A percentile compares a stretch with the other conserved stretches of the same genome.
Conservation (phyloP, 73 alveolate genomes). For the Paramecium pentaurelia region DNA sequence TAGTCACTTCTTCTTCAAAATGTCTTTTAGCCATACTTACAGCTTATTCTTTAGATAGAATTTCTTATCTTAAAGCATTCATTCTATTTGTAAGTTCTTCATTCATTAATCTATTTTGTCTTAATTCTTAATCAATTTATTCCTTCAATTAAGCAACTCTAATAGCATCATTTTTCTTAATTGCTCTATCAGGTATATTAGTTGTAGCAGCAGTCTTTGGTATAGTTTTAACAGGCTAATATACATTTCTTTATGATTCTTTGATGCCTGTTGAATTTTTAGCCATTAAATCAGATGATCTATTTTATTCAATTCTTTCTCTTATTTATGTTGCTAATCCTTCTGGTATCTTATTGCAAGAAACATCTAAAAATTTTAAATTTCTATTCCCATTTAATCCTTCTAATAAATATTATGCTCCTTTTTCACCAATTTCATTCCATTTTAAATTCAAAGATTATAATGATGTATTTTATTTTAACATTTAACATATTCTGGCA, state of each 20-base stretch:
- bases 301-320: slow-evolving; percentile 16
- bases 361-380: slow-evolving; percentile 43
- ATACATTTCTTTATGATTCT: not conserved
- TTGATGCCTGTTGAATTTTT: not conserved
- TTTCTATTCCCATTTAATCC: slow-evolving; percentile 27
- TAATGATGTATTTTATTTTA: slow-evolving; percentile 6
- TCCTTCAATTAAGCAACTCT: slow-evolving; percentile 44
- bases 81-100: slow-evolving; percentile 33
- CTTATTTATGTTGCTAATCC: slow-evolving; percentile 51
- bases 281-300: not conserved
- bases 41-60: not conserved
- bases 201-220: not conserved
- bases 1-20: not conserved
- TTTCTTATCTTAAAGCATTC: not conserved
- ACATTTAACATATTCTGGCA: not conserved
- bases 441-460: slow-evolving; percentile 53
- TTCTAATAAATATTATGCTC: slow-evolving; percentile 49
- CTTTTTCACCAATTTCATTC: slow-evolving; percentile 60
- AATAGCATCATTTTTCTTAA: not conserved
- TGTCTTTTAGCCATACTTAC: not conserved
- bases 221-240: not conserved
- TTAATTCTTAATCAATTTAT: slow-evolving; percentile 22
- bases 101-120: slow-evolving; percentile 6
- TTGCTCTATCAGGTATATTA: not conserved
- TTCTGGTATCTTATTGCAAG: slow-evolving; percentile 63